Base-by-base conservation (phyloP, 306 rosid species). In the Quercus alba region DNA sequence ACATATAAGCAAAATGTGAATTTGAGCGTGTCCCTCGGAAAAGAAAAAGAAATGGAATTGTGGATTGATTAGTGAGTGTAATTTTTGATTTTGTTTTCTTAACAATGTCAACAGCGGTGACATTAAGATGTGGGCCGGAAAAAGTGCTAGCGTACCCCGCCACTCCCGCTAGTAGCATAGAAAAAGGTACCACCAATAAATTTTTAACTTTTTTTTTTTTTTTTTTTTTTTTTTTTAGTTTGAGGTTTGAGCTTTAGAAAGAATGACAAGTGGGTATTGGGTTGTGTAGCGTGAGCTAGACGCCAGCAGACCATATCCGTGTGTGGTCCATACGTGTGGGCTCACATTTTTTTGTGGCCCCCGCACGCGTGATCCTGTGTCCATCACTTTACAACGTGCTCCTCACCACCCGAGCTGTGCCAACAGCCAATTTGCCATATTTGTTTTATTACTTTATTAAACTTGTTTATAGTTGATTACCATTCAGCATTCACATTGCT, bases 311-410 rank as follows among this genome's bases (percentile, higher is more conserved):
- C 77, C 78, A 56, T 30, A 70, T 62, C 79, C 72, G 26, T 57
- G 35, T 21, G 70, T 77, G 89, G 83, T 72, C 76, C 84, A 73
- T 84, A 71, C 30, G n/a, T 59, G 81, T 82, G 84, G 80, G 71
- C 72, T 73, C 86, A 44, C 15, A 57, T 46, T 18, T 1, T 18
- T 2, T 21, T n/a, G 83, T 79, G 82, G 90, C 25, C 86, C 89
- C 84, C 79, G 58, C 83, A 87, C 83, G 88, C 88, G 79, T 81
- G 85, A 68, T 55, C 57, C n/a, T 61, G 51, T 75, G 19, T 41
- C 41, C 75, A 35, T 61, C 18, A 52, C 85, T 84, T 87, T 74
- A 46, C 84, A 79, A 61, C 83, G 79, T 77, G 84, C 68, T 77
- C 26, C 67, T 56, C 80, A 35, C 84, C 74, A 56, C 28, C 81